Evolutionary conservation across 139 green algal genomes (phyloP), one percentile per base, ranked within the genome.

Genomic region (Chlamydomonas incerta): DNA sequence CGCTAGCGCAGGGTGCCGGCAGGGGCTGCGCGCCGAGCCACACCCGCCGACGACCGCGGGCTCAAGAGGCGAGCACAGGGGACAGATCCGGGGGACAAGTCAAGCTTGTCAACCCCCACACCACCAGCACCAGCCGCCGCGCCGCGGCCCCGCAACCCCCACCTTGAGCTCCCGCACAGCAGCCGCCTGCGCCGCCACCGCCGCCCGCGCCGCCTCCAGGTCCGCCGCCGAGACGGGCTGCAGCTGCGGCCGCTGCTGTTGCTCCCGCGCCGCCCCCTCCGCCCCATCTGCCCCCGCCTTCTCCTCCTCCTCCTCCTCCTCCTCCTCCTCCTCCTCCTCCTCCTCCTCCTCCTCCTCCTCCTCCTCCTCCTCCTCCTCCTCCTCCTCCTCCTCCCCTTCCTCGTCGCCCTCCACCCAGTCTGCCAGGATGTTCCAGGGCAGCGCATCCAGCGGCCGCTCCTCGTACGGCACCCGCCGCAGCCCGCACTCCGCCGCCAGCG

Each of bases 351-450:
- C 29, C 34, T 18, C 10, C 33, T 46, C 18, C 5, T 26, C 1
- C 24, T 81, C 46, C 58, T 37, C 37, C 46, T 29, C 33, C 41
- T 46, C 71, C 31, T 20, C 29, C 57, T 70, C 18, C 66, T 81
- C 73, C 72, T 90, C 63, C n/a, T n/a, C n/a, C n/a, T n/a, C n/a
- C n/a, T n/a, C n/a, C n/a, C n/a, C 72, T 31, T 31, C 28, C 29
- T 55, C 15, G 37, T 11, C 41, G 41, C 41, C 41, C 41, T 50
- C 41, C 41, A 50, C 41, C 41, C 65, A 31, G 23, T n/a, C 24
- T 57, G 84, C 29, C 50, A 90, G 72, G 10, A 81, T 63, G 76
- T 88, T 88, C 81, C 90, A 92, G 0, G 88, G 88, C 60, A 88
- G 74, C 5, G 83, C 85, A 28, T 87, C 80, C 29, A 79, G 13